Conservation (phyloP, 345 rosid species). For the Crucihimalaya himalaica region DNA sequence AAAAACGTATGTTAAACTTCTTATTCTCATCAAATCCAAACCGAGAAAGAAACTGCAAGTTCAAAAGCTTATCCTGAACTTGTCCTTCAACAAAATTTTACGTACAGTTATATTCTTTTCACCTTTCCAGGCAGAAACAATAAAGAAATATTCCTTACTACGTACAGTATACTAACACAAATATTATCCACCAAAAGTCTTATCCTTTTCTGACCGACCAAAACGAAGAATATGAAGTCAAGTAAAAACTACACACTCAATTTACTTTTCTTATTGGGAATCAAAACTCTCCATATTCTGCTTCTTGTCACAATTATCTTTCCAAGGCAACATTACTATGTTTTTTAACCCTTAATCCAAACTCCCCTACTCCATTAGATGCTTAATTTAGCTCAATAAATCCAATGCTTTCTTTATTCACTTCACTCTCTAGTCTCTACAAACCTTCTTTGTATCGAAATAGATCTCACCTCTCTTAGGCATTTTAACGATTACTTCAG, state of each 20-base stretch:
- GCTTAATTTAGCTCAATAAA: conserved; percentile 3
- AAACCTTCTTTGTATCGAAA: background rate
- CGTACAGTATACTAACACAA: background rate
- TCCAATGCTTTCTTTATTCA: conserved; percentile 1
- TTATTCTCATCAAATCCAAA: background rate
- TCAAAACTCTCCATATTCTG: conserved; percentile 6
- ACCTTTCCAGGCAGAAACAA: background rate
- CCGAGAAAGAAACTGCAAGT: background rate
- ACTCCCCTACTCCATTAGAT: conserved; percentile 3
- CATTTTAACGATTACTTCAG: background rate
- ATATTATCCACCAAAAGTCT: background rate
- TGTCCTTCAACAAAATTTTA: background rate
- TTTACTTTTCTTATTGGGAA: background rate
- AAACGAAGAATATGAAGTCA: conserved; percentile 7
- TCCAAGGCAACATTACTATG: conserved; percentile 3
- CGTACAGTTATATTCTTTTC: background rate
- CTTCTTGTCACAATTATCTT: conserved; percentile 13
- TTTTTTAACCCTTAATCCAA: background rate
- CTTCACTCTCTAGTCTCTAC: conserved; percentile 9
- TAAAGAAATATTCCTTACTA: background rate
- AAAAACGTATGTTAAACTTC: background rate
- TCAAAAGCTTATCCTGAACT: background rate
- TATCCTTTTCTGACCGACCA: background rate
- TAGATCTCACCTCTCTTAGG: conserved; percentile 7
- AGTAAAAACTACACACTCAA: background rate